Percentiles rank a stretch among this genome's conserved stretches.
These are phyloP conservation scores for Xylariaceae sp. DNA, from an alignment of 2,329 filamentous ascomycete species.

Conservation along the genomic window DNA sequence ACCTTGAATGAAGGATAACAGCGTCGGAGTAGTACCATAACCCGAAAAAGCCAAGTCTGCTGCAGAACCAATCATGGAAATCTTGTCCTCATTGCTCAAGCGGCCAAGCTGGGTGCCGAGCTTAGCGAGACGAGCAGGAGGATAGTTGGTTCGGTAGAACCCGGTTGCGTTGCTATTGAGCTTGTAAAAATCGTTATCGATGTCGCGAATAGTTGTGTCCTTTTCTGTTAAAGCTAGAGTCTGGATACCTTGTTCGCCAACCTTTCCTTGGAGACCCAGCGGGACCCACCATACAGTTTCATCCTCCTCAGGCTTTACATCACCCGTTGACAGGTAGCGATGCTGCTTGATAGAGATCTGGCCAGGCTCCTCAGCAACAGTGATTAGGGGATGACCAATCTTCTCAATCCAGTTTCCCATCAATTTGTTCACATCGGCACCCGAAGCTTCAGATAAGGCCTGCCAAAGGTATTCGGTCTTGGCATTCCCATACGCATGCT, in stretches of 20 bases:
- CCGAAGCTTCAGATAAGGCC: conserved; percentile 84
- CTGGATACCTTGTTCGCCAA: conserved; percentile 65
- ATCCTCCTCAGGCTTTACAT: conserved; percentile 90
- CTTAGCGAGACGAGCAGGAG: conserved; percentile 79
- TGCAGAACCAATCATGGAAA: conserved; percentile 88
- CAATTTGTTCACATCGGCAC: conserved; percentile 81
- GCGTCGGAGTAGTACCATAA: conserved; percentile 77
- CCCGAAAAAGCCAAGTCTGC: conserved; percentile 88
- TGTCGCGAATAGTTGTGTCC: conserved; percentile 74
- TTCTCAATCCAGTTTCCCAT: conserved; percentile 97
- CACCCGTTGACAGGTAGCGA: conserved; percentile 89
- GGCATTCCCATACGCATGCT: conserved; percentile 87
- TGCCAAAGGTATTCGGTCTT: conserved; percentile 92
- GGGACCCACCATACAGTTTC: conserved; percentile 96
- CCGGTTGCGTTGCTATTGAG: conserved; percentile 88
- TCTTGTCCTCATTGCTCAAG: conserved; percentile 86
- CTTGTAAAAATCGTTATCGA: conserved; percentile 87
- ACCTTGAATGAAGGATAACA: conserved; percentile 84
- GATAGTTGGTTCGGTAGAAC: conserved; percentile 92
- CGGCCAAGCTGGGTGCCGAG: conserved; percentile 78
- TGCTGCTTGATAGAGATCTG: conserved; percentile 84
- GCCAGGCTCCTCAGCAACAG: conserved; percentile 80
- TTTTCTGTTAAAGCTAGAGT: conserved; percentile 75
- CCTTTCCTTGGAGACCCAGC: conserved; percentile 80
- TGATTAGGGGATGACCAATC: conserved; percentile 92